Conservation (phyloP, 140 eudicot genomes). For the Stevia rebaudiana region DNA sequence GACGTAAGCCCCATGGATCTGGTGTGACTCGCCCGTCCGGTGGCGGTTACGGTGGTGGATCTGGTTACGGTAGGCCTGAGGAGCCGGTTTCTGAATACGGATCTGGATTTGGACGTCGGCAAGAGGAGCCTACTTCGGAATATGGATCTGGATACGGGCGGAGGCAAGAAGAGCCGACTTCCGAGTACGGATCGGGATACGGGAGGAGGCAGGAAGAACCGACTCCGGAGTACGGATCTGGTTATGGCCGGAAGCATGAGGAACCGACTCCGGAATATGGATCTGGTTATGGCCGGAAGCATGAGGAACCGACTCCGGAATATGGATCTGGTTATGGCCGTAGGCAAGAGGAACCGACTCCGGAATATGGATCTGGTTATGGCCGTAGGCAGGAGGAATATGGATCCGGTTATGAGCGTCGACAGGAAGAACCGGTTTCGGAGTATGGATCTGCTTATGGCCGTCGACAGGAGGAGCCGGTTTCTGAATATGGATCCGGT, state of each 20-base stretch:
- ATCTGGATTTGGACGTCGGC: slow-evolving; percentile 23
- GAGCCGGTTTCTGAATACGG: slow-evolving; percentile 27
- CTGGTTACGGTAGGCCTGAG: slow-evolving; percentile 29
- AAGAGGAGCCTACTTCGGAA: slow-evolving; percentile 18
- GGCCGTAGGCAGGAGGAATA: slow-evolving; percentile 21
- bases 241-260: slow-evolving; percentile 28
- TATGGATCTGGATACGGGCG: slow-evolving; percentile 51
- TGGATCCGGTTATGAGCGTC: slow-evolving; percentile 34
- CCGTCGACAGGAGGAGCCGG: slow-evolving; percentile 20
- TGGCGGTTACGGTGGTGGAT: slow-evolving; percentile 29
- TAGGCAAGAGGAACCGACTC: slow-evolving; percentile 13
- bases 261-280: slow-evolving; percentile 32
- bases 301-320: slow-evolving; percentile 19
- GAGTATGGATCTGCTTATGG: slow-evolving; percentile 49
- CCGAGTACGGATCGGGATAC: slow-evolving; percentile 47
- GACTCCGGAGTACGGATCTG: slow-evolving; percentile 37
- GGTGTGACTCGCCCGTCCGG: slow-evolving; percentile 22
- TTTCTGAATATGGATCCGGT: slow-evolving; percentile 27
- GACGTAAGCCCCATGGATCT: slow-evolving; percentile 34
- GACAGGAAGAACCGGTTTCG: slow-evolving; percentile 40
- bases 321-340: slow-evolving; percentile 36
- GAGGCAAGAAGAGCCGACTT: slow-evolving; percentile 19
- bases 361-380: slow-evolving; percentile 42
- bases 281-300: slow-evolving; percentile 41
- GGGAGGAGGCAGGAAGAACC: slow-evolving; percentile 34